Base-by-base conservation (phyloP, 2,329 filamentous ascomycete genomes). In the Rugonectria rugulosa region DNA sequence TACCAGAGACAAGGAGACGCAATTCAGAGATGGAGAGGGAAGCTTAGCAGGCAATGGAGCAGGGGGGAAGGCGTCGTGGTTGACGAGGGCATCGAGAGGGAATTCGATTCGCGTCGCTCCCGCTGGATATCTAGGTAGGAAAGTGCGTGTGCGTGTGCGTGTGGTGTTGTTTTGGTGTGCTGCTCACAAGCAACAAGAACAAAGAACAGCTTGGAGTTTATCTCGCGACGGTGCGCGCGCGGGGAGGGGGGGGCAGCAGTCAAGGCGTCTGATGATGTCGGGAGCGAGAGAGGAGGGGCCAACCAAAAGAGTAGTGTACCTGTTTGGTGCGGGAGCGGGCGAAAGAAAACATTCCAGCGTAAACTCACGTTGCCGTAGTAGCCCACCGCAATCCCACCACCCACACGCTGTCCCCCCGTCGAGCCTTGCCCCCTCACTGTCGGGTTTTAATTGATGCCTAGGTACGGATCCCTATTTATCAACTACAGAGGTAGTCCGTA, bases 51-150 rank as follows among this genome's bases (percentile, higher is more conserved):
- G 34, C 53, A 38, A 46, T 61, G 40, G 55, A 56, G 55, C 56
- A 61, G 55, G 43, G 51, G 42, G 41, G 31, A 44, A 26, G 56
- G 54, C 41, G 61, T 53, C 42, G 51, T 45, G 32, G 23, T 47
- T 57, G 43, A 44, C 43, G 56, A 61, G 59, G 60, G 64, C 64
- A 67, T 67, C 55, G 62, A 63, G 59, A 65, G 57, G 19, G 50
- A 20, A 38, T 38, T 19, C 15, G 20, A 24, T 43, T 38, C 29
- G 45, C 26, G 26, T 29, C 43, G 48, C 27, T n/a, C n/a, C n/a
- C n/a, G n/a, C n/a, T n/a, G n/a, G n/a, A n/a, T n/a, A n/a, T n/a
- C n/a, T n/a, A n/a, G n/a, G n/a, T n/a, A n/a, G n/a, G n/a, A n/a
- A n/a, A n/a, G n/a, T n/a, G n/a, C n/a, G n/a, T n/a, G n/a, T n/a